Evolutionary conservation across 257 asterid genomes (phyloP).

Genomic region (Penstemon davidsonii): DNA sequence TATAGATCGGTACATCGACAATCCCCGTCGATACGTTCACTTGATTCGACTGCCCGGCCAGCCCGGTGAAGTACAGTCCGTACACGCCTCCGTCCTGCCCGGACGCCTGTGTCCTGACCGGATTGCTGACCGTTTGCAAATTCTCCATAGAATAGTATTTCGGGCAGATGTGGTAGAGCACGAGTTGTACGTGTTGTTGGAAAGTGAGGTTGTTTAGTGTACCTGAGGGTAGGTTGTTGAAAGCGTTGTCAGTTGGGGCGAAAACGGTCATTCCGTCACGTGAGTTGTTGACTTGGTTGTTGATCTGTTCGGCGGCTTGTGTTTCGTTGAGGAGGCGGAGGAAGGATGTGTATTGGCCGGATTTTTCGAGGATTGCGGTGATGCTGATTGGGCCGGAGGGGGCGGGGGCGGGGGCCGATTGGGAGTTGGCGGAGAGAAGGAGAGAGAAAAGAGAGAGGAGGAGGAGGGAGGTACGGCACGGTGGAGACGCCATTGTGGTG

Average conservation of each 20-base stretch:
- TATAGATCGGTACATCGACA: slow-evolving; percentile 43
- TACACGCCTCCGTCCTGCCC: slow-evolving; percentile 55
- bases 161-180: slow-evolving; percentile 66
- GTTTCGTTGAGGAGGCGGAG: slow-evolving; percentile 54
- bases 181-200: slow-evolving; percentile 71
- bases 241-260: slow-evolving; percentile 87
- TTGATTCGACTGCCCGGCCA: slow-evolving; percentile 45
- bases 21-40: slow-evolving; percentile 67
- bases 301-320: slow-evolving; percentile 61
- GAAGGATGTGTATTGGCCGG: slow-evolving; percentile 52
- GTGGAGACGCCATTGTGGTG: slow-evolving; percentile 46
- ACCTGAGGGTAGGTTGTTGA: slow-evolving; percentile 72
- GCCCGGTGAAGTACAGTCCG: slow-evolving; percentile 55
- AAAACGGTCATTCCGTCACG: slow-evolving; percentile 74
- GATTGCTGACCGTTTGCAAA: slow-evolving; percentile 73
- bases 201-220: slow-evolving; percentile 61
- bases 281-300: slow-evolving; percentile 77
- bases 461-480: slow-evolving; percentile 31
- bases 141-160: slow-evolving; percentile 51
- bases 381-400: slow-evolving; percentile 70
- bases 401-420: slow-evolving; percentile 65
- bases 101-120: slow-evolving; percentile 79
- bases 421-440: slow-evolving; percentile 35
- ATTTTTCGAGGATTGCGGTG: slow-evolving; percentile 60
- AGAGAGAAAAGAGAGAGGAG: slow-evolving; percentile 30